A percentile compares a stretch with the other conserved stretches of the same genome.
Conservation (phyloP, 306 rosid genomes). For the Trifolium subterraneum region DNA sequence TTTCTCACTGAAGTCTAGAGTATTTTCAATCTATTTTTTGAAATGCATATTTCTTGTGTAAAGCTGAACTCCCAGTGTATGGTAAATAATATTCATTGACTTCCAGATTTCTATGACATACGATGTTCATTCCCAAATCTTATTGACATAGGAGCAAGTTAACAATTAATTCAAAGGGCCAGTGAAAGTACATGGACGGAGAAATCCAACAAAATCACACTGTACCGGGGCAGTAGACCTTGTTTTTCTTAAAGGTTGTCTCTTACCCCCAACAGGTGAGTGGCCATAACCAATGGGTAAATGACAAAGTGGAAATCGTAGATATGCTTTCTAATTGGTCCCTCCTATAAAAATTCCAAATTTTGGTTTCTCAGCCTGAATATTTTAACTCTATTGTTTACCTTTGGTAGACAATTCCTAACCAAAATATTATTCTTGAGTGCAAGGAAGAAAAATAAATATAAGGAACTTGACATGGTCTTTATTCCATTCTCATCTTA, state of each 20-base stretch:
- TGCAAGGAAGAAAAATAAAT: background rate
- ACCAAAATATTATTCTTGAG: constrained; percentile 2
- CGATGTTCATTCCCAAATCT: background rate
- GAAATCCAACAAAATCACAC: background rate
- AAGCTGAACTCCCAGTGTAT: background rate
- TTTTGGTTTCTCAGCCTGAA: background rate
- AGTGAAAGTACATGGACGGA: background rate
- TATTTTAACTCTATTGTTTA: background rate
- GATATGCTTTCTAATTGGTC: background rate
- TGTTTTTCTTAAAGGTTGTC: background rate
- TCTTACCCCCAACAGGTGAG: background rate
- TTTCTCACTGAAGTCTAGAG: background rate
- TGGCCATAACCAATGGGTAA: background rate
- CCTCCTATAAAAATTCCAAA: background rate
- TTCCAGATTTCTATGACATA: background rate
- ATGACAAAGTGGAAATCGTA: background rate
- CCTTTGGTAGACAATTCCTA: background rate
- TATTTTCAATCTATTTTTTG: background rate
- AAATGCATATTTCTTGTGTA: background rate
- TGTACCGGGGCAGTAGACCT: background rate
- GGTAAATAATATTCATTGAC: constrained; percentile 8
- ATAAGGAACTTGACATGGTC: background rate
- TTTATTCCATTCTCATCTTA: background rate
- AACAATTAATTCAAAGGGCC: background rate
- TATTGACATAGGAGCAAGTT: background rate